Evolutionary conservation across 805 yeast genomes (phyloP).

Genomic region (Ogataea dorogensis): DNA sequence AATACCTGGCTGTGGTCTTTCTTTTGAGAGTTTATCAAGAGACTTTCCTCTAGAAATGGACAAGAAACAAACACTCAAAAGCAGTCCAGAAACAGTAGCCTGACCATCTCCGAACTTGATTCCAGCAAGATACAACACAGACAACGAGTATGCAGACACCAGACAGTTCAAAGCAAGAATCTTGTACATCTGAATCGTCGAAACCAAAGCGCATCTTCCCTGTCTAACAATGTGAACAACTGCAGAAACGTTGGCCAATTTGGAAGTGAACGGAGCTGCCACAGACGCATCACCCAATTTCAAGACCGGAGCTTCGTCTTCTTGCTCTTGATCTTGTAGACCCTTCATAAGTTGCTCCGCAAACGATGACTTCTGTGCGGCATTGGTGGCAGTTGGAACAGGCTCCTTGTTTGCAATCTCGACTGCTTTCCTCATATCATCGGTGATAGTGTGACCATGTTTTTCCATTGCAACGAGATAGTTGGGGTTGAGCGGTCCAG

Average conservation of each 20-base stretch:
- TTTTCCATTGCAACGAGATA: constrained; percentile 82
- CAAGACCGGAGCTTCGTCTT: constrained; percentile 85
- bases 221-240: constrained; percentile 93
- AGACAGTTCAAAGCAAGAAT: constrained; percentile 94
- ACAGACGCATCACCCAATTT: constrained; percentile 98
- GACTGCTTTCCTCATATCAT: constrained; percentile 64
- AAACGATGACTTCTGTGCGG: constrained; percentile 40
- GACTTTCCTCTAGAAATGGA: constrained; percentile 94
- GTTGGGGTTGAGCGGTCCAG: constrained; percentile 88
- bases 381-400: constrained; percentile 8
- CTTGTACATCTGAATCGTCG: constrained; percentile 98
- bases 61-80: constrained; percentile 90
- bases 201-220: constrained; percentile 96
- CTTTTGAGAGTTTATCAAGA: constrained; percentile 80
- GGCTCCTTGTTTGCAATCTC: constrained; percentile 42
- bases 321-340: constrained; percentile 52
- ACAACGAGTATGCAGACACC: constrained; percentile 92
- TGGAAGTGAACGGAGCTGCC: constrained; percentile 98
- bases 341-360: constrained; percentile 67
- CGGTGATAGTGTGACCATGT: constrained; percentile 77
- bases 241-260: constrained; percentile 85
- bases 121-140: constrained; percentile 93
- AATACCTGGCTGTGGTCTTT: constrained; percentile 97
- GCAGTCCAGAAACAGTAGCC: constrained; percentile 92
- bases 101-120: constrained; percentile 98